Conservation (phyloP, 306 rosid species). For the Dryas octopetala region DNA sequence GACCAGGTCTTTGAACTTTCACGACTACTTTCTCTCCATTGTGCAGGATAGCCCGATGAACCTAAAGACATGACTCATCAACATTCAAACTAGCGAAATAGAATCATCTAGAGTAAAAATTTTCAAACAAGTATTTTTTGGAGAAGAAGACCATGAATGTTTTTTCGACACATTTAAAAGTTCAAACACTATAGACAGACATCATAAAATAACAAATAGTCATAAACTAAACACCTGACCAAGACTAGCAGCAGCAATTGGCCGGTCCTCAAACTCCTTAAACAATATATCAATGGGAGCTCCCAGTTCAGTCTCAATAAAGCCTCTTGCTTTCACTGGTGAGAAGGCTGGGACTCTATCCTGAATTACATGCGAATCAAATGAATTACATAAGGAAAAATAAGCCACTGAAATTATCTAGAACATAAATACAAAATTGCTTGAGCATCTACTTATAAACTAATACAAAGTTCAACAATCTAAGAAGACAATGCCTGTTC, state of each 20-base stretch:
- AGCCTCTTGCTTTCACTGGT: slow-evolving; percentile 65
- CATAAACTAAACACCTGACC: slow-evolving; percentile 68
- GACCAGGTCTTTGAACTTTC: slow-evolving; percentile 96
- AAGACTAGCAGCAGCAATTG: slow-evolving; percentile 96
- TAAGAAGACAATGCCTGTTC: background rate
- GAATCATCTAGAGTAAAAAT: slow-evolving; percentile 9
- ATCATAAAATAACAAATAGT: background rate
- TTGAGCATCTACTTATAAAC: background rate
- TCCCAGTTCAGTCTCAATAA: slow-evolving; percentile 80
- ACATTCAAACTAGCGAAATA: slow-evolving; percentile 14
- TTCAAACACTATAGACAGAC: background rate
- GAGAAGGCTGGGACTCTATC: slow-evolving; percentile 94
- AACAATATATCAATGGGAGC: slow-evolving; percentile 57
- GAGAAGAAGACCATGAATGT: background rate
- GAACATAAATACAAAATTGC: background rate
- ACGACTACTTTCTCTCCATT: slow-evolving; percentile 87
- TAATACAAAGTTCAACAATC: background rate
- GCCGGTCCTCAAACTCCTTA: slow-evolving; percentile 81
- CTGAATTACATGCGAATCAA: slow-evolving; percentile 43
- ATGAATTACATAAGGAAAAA: background rate
- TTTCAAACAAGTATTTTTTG: background rate
- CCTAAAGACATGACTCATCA: slow-evolving; percentile 45
- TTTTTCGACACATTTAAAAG: background rate
- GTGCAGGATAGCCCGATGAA: slow-evolving; percentile 88
- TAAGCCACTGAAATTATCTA: slow-evolving; percentile 1